Evolutionary conservation across 352 stramenopile species (phyloP), one percentile per base, ranked within the genome.

Genomic region (Peronospora destructor): DNA sequence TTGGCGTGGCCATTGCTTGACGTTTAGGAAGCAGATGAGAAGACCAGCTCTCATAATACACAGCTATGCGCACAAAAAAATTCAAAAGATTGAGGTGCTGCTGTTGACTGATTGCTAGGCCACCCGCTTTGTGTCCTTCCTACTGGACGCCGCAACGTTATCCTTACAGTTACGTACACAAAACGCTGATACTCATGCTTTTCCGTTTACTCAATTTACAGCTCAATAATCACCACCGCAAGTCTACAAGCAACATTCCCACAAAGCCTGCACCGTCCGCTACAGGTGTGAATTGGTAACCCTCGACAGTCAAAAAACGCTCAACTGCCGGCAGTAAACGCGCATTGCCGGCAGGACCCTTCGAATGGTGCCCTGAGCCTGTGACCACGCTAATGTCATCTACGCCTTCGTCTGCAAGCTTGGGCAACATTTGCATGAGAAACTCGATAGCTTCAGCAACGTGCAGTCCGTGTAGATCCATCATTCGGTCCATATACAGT

Each of bases 381-480:
- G 82, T 91, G 45, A 93, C 73, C 35, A 93, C 56, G 53, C 81
- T 85, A 52, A 93, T 88, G 37, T 59, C 71, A 17, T 88, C 74
- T 38, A 91, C 59, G 5, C 80, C 75, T 53, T 88, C 79, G 45
- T 84, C 73, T 25, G 64, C 66, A 14, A 93, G 64, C 42, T 75
- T 74, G 6, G 79, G 77, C 39, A 93, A 73, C 66, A 88, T 85
- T 28, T 79, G 53, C 38, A 62, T 61, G 6, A 93, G 71, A 14
- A 93, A 78, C 49, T 87, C 82, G 13, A 93, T 73, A 2, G 79
- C 72, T 49, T 93, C 82, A 6, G 69, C 77, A 12, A 93, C 82
- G 49, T 93, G 82, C 9, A 91, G 61, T 19, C 82, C 82, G 48
- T 93, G 82, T 2, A 93, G 61, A 61, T 93, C 82, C 73, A 93